A percentile compares a stretch with the other conserved stretches of the same genome.
Evolutionary conservation across 345 rosid genomes (phyloP).

Genomic region (Hibiscus trionum): DNA sequence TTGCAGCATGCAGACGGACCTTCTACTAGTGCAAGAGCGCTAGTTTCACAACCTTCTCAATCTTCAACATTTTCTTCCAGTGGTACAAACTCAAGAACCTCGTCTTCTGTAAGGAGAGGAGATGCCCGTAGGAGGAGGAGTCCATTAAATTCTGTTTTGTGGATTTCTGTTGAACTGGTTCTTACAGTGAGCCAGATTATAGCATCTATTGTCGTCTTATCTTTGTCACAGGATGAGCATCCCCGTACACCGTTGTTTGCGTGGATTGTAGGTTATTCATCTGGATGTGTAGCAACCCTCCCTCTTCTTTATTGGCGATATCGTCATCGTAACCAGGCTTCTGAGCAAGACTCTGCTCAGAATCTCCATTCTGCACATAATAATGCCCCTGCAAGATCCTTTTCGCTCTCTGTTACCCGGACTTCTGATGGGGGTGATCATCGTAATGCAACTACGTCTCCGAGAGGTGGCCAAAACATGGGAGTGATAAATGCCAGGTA

Average conservation of each 20-base stretch:
- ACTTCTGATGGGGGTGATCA: constrained; percentile 63
- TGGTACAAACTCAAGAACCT: constrained; percentile 45
- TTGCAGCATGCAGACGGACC: constrained; percentile 48
- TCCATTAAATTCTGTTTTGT: constrained; percentile 79
- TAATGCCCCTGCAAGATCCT: constrained; percentile 65
- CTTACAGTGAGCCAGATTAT: constrained; percentile 85
- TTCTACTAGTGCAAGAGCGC: constrained; percentile 25
- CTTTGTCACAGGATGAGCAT: constrained; percentile 69
- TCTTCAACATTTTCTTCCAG: constrained; percentile 39
- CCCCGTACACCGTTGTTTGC: constrained; percentile 67
- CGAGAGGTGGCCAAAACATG: constrained; percentile 49
- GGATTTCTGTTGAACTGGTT: constrained; percentile 78
- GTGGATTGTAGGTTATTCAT: constrained; percentile 91
- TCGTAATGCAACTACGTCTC: constrained; percentile 32
- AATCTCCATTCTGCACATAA: constrained; percentile 52
- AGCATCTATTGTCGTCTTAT: constrained; percentile 70
- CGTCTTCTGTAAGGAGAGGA: constrained; percentile 47
- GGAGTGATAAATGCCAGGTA: constrained; percentile 66
- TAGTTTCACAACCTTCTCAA: constrained; percentile 24
- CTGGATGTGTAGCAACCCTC: constrained; percentile 82
- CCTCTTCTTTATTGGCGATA: constrained; percentile 94
- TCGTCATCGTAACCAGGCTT: constrained; percentile 52
- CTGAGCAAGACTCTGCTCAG: constrained; percentile 64
- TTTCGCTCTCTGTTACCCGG: constrained; percentile 63
- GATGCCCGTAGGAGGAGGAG: constrained; percentile 71